A percentile compares a stretch with the other conserved stretches of the same genome.
Evolutionary conservation across 495 filamentous ascomycete genomes (phyloP).

Genomic region (Aspergillus coremiiformis): DNA sequence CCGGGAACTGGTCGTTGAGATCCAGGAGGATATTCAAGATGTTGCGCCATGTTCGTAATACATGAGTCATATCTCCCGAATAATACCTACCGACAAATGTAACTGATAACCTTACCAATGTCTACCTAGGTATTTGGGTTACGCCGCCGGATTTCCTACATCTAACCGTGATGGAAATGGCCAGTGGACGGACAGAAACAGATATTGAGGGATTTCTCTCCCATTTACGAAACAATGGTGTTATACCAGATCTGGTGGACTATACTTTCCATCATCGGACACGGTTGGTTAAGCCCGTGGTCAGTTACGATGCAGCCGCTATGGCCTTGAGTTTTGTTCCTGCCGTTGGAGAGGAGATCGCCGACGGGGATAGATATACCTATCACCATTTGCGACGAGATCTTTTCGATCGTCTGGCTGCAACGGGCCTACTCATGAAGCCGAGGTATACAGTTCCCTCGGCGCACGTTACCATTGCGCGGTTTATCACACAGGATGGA

Average conservation of each 20-base stretch:
- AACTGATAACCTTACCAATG: too few species aligned
- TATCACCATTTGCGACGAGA: conserved; percentile 89
- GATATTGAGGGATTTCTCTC: conserved; percentile 56
- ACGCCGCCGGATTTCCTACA: conserved; percentile 73
- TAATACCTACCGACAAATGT: neutral
- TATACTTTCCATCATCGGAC: conserved; percentile 56
- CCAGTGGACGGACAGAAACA: conserved; percentile 54
- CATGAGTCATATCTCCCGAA: neutral
- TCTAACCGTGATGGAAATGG: conserved; percentile 77
- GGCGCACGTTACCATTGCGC: conserved; percentile 78
- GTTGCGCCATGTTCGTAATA: conserved; percentile 55
- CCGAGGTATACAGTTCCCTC: conserved; percentile 81
- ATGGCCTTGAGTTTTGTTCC: conserved; percentile 83
- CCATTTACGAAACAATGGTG: conserved; percentile 39
- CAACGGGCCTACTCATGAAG: conserved; percentile 52
- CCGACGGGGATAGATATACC: conserved; percentile 54
- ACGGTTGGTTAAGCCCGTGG: conserved; percentile 68
- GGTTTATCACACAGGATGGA: conserved; percentile 59
- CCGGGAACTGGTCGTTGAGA: conserved; percentile 51
- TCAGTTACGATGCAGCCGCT: conserved; percentile 79
- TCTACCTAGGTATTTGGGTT: conserved; percentile 56
- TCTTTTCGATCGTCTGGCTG: conserved; percentile 52
- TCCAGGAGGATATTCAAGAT: conserved; percentile 58
- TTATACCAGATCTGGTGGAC: conserved; percentile 48
- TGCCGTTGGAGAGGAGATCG: conserved; percentile 48